Evolutionary conservation across 139 green algal genomes (phyloP).

Genomic region (Chlorella sp.): DNA sequence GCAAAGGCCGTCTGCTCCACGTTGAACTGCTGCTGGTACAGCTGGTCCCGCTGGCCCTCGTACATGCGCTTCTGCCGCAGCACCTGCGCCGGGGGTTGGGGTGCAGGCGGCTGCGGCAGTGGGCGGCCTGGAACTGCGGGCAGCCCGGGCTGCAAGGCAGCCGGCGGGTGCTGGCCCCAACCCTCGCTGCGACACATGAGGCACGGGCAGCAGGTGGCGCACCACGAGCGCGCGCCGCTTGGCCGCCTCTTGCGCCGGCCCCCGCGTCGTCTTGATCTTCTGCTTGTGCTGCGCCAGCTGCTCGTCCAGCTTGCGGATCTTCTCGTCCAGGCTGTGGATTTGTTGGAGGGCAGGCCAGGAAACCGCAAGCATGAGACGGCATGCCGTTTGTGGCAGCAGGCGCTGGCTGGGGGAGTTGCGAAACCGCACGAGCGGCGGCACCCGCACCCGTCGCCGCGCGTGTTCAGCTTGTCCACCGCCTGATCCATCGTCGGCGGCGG

Average conservation of each 20-base stretch:
- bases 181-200: too few species aligned
- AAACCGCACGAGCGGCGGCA: too few species aligned
- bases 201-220: neutral
- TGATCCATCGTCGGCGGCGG: constrained; percentile 84
- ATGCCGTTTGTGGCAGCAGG: too few species aligned
- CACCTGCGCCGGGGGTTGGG: constrained; percentile 54
- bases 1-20: constrained; percentile 88
- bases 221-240: constrained; percentile 88
- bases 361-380: neutral
- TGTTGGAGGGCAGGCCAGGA: neutral
- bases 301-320: constrained; percentile 93
- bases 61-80: constrained; percentile 97
- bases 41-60: constrained; percentile 92
- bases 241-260: constrained; percentile 89
- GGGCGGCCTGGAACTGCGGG: neutral
- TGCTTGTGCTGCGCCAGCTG: constrained; percentile 91
- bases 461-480: constrained; percentile 59
- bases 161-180: too few species aligned
- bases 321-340: constrained; percentile 85
- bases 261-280: constrained; percentile 84
- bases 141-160: neutral
- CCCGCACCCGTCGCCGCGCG: constrained; percentile 52
- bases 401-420: too few species aligned
- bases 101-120: neutral
- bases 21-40: constrained; percentile 97